Percentiles rank a stretch among this genome's conserved stretches.
phyloP scores from a whole-genome alignment of 2,329 filamentous ascomycete species.

The Amylocarpus encephaloides region DNA sequence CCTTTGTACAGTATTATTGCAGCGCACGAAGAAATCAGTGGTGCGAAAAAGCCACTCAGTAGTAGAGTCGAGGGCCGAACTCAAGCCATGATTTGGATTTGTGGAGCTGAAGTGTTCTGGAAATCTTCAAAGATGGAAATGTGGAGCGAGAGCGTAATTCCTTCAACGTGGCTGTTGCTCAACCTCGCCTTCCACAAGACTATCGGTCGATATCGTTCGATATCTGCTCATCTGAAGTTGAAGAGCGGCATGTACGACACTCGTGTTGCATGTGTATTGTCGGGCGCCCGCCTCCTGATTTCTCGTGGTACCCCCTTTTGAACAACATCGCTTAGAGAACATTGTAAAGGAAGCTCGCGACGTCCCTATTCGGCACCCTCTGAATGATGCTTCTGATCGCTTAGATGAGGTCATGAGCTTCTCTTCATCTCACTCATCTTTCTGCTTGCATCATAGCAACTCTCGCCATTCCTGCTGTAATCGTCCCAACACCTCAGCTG shows the following conservation, averaged over 20 bases:
- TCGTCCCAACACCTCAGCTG: not conserved
- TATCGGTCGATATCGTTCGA: not conserved
- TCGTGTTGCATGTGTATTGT: not conserved
- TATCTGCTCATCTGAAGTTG: not conserved
- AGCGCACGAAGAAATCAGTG: no score
- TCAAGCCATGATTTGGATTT: not conserved
- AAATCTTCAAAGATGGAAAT: not conserved
- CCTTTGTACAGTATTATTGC: not conserved
- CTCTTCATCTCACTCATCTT: constrained; percentile 1
- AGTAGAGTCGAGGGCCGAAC: not conserved
- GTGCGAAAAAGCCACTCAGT: no score
- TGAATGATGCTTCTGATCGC: not conserved
- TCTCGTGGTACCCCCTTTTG: not conserved
- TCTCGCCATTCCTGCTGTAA: not conserved
- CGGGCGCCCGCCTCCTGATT: not conserved
- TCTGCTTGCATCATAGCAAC: not conserved
- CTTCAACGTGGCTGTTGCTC: not conserved
- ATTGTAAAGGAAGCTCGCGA: not conserved
- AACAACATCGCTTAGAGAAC: not conserved
- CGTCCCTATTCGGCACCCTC: not conserved
- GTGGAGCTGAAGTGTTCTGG: not conserved
- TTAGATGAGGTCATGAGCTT: not conserved
- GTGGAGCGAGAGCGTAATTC: not conserved
- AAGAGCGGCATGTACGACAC: constrained; percentile 1
- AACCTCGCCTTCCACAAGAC: not conserved